These are phyloP conservation scores for Pythium rishiriense DNA, from an alignment of 352 stramenopile species.

Conservation along the genomic window DNA sequence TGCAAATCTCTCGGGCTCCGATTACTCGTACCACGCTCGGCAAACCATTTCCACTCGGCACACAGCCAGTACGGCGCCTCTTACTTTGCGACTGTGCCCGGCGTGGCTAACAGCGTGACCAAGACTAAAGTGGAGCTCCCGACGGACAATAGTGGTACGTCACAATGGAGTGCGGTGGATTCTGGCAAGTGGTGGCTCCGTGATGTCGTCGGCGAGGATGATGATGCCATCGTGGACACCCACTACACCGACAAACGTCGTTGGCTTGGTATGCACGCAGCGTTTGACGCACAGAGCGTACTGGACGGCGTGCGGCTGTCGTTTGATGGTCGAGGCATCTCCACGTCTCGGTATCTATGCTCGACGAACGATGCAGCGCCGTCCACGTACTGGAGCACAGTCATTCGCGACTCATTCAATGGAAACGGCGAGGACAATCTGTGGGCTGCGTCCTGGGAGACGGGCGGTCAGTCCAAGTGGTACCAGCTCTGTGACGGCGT, in stretches of 20 bases:
- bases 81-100: conserved; percentile 55
- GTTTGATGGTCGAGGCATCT: conserved; percentile 47
- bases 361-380: conserved; percentile 59
- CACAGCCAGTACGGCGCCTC: conserved; percentile 46
- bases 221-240: conserved; percentile 29
- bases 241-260: conserved; percentile 30
- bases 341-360: conserved; percentile 53
- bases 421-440: conserved; percentile 55
- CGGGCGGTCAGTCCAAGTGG: conserved; percentile 31
- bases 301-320: conserved; percentile 40
- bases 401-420: conserved; percentile 60
- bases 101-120: conserved; percentile 45
- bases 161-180: conserved; percentile 53
- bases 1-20: conserved; percentile 55
- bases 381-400: conserved; percentile 44
- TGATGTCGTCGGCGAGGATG: conserved; percentile 38
- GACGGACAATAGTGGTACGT: conserved; percentile 41
- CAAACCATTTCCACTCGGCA: conserved; percentile 43
- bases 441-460: conserved; percentile 53
- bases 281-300: conserved; percentile 44
- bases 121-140: conserved; percentile 40
- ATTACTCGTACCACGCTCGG: conserved; percentile 51
- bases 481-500: conserved; percentile 58
- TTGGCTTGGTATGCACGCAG: conserved; percentile 60
- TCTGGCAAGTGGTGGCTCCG: conserved; percentile 61